Conservation (phyloP, 106 monocot genomes). For the Amphibolis antarctica region DNA sequence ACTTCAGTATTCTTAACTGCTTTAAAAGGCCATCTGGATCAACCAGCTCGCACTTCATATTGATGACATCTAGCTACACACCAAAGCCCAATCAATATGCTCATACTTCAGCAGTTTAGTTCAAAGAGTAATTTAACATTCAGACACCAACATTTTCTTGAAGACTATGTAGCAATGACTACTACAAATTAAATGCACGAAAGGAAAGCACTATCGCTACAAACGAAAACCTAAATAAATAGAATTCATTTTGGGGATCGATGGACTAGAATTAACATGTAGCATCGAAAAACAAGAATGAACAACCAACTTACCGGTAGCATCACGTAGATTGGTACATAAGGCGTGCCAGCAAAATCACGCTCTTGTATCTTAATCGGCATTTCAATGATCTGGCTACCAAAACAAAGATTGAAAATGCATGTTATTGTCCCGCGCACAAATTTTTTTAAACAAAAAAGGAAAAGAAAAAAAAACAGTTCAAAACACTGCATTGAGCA, state of each 20-base stretch:
- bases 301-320: slow-evolving; percentile 51
- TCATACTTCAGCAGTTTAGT: neutral
- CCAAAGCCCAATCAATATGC: neutral
- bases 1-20: slow-evolving; percentile 50
- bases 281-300: neutral
- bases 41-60: slow-evolving; percentile 69
- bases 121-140: neutral
- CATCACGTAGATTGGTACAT: slow-evolving; percentile 88
- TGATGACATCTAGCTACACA: slow-evolving; percentile 58
- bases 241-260: no score
- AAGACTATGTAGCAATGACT: no score
- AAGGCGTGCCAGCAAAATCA: slow-evolving; percentile 83
- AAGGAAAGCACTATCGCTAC: no score
- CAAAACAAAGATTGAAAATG: neutral
- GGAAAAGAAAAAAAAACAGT: neutral
- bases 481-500: neutral
- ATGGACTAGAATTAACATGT: neutral
- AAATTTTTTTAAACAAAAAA: neutral
- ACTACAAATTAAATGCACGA: no score
- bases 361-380: slow-evolving; percentile 40
- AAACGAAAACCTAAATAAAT: no score
- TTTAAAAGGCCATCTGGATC: slow-evolving; percentile 57
- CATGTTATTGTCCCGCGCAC: neutral
- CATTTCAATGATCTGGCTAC: slow-evolving; percentile 25
- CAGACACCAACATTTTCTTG: no score